Evolutionary conservation across 2,329 filamentous ascomycete genomes (phyloP).

Genomic region (Keithomyces neogunnii): DNA sequence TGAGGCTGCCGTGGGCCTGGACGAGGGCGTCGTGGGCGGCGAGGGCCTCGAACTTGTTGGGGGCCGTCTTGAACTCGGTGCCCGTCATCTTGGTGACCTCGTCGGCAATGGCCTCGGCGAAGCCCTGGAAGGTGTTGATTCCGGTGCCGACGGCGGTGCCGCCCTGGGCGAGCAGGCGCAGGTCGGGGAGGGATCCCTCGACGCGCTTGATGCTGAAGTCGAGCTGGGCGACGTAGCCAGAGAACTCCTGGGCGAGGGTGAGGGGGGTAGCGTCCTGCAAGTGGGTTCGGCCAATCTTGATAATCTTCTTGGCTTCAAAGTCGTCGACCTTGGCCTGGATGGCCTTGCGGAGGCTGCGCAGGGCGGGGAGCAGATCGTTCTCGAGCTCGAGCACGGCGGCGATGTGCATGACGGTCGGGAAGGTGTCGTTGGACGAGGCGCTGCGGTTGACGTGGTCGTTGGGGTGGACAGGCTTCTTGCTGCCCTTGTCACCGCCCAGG

Average conservation of each 20-base stretch:
- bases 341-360: slow-evolving; percentile 73
- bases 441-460: slow-evolving; percentile 99
- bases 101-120: slow-evolving; percentile 84
- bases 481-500: slow-evolving; percentile 84
- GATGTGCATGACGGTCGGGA: slow-evolving; percentile 99
- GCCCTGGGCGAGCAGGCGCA: slow-evolving; percentile 84
- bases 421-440: slow-evolving; percentile 97
- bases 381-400: slow-evolving; percentile 92
- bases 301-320: slow-evolving; percentile 79
- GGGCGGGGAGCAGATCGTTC: slow-evolving; percentile 71
- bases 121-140: slow-evolving; percentile 94
- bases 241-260: slow-evolving; percentile 95
- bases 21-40: slow-evolving; percentile 94
- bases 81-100: slow-evolving; percentile 92
- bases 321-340: slow-evolving; percentile 82
- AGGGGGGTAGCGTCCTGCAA: slow-evolving; percentile 94
- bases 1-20: slow-evolving; percentile 86
- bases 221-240: slow-evolving; percentile 91
- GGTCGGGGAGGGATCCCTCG: slow-evolving; percentile 71
- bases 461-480: slow-evolving; percentile 97
- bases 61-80: slow-evolving; percentile 87
- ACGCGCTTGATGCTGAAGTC: slow-evolving; percentile 85
- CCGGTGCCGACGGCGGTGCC: slow-evolving; percentile 96
- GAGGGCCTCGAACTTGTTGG: slow-evolving; percentile 98
- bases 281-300: slow-evolving; percentile 98